Conservation (phyloP, 345 rosid genomes). For the Acer campestre region DNA sequence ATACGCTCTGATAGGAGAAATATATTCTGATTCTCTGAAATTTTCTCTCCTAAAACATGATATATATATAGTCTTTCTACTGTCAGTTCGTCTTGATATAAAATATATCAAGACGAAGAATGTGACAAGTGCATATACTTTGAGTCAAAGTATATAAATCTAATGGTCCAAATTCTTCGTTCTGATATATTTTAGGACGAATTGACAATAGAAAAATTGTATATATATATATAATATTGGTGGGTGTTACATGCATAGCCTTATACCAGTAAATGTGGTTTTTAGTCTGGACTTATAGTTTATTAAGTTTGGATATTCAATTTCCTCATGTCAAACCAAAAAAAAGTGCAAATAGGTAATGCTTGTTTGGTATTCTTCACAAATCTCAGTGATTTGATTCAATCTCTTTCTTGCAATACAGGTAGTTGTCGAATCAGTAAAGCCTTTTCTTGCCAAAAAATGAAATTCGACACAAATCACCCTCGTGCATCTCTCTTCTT, state of each 20-base stretch:
- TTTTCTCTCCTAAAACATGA: neutral
- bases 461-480: slow-evolving; percentile 23
- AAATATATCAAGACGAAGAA: too few relatives aligned
- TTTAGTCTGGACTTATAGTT: neutral
- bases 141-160: too few relatives aligned
- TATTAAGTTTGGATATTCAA: slow-evolving; percentile 7
- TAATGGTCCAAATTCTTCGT: too few relatives aligned
- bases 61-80: neutral
- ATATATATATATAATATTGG: neutral
- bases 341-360: neutral
- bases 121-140: too few relatives aligned
- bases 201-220: too few relatives aligned
- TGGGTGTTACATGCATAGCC: neutral
- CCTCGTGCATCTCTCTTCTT: neutral
- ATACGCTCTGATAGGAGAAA: neutral
- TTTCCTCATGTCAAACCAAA: neutral
- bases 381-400: neutral
- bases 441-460: slow-evolving; percentile 51
- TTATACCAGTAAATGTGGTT: neutral
- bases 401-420: slow-evolving; percentile 24
- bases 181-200: too few relatives aligned
- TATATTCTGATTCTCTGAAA: neutral
- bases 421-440: slow-evolving; percentile 74
- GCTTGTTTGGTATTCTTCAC: neutral
- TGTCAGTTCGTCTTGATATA: too few relatives aligned